A percentile compares a stretch with the other conserved stretches of the same genome.
Conservation (phyloP, 1,284 basidiomycete species). For the Melampsora americana region DNA sequence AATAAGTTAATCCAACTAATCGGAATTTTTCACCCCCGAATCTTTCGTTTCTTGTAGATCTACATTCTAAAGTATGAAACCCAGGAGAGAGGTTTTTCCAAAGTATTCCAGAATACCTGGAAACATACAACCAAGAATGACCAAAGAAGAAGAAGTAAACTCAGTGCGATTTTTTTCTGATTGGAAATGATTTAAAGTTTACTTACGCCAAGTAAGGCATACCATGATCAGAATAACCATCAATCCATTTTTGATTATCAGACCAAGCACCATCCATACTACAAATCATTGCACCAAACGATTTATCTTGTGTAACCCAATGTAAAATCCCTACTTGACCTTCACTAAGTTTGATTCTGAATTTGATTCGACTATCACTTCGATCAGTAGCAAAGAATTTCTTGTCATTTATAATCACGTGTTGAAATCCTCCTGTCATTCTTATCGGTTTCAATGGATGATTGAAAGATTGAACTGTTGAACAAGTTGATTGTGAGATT, state of each 20-base stretch:
- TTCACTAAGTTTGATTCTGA: background rate
- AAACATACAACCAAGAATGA: background rate
- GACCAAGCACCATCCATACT: background rate
- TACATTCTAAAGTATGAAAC: background rate
- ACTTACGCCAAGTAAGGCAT: background rate
- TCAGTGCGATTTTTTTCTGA: too few species aligned
- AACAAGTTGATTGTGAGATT: background rate
- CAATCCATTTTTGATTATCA: background rate
- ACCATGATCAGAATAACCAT: conserved; percentile 2
- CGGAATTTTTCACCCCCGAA: background rate
- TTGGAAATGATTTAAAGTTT: too few species aligned
- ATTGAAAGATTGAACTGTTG: background rate
- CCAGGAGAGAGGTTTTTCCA: conserved; percentile 3
- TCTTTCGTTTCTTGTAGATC: background rate
- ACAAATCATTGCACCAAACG: conserved; percentile 3
- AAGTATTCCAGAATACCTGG: conserved; percentile 3
- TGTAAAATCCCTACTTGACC: background rate
- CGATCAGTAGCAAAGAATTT: background rate
- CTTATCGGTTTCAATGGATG: background rate
- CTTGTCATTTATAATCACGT: background rate
- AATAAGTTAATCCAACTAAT: conserved; percentile 5
- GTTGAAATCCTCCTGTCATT: background rate
- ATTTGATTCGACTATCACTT: background rate
- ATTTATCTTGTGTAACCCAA: conserved; percentile 3
- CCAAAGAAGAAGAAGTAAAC: background rate